phyloP scores from a whole-genome alignment of 2,329 filamentous ascomycete species.

The Ophiostoma triangulosporum region DNA sequence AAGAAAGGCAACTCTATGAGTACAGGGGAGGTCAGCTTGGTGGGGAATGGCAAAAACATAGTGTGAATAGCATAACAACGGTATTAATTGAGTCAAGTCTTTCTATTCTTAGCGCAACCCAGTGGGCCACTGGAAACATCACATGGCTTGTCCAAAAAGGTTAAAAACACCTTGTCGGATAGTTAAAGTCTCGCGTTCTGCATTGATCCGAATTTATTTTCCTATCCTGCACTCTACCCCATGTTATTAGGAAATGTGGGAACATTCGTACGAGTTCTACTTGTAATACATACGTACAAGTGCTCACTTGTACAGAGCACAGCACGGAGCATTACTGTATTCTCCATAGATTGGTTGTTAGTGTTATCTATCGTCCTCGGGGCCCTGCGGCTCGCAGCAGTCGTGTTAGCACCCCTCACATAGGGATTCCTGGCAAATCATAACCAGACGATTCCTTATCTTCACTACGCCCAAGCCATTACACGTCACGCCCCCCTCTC shows the following conservation, averaged over 20 bases:
- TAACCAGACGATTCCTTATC: not conserved
- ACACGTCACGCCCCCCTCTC: not conserved
- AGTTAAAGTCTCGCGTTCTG: not conserved
- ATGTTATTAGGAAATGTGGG: not conserved
- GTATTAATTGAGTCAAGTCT: not conserved
- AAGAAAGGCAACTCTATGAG: not conserved
- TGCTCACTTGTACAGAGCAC: too few relatives aligned
- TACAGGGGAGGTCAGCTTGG: not conserved
- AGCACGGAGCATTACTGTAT: not conserved
- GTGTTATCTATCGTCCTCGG: slow-evolving; percentile 1
- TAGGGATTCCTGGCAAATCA: not conserved
- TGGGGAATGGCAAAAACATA: not conserved
- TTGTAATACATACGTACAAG: too few relatives aligned
- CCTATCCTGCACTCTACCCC: slow-evolving; percentile 1
- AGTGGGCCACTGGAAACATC: not conserved
- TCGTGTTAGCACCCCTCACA: not conserved
- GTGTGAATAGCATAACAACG: not conserved
- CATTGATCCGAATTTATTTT: not conserved
- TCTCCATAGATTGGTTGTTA: not conserved
- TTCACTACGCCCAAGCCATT: not conserved
- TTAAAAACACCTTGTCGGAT: not conserved
- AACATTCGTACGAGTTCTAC: not conserved
- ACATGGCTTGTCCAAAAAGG: not conserved
- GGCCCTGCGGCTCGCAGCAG: not conserved
- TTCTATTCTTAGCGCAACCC: not conserved